phyloP scores from a whole-genome alignment of 2,329 filamentous ascomycete species.

The Neoascochyta sp. region DNA sequence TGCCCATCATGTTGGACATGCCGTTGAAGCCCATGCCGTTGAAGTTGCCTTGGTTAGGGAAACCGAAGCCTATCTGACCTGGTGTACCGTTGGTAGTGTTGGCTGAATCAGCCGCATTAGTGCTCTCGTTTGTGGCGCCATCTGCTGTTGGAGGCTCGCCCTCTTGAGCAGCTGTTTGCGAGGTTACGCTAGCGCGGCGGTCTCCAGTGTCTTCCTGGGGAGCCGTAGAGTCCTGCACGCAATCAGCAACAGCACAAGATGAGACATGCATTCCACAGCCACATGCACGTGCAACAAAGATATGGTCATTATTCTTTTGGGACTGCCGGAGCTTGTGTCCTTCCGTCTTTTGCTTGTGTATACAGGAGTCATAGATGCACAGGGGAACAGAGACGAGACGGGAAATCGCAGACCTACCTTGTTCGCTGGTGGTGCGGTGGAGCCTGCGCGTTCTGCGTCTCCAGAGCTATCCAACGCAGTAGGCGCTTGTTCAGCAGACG shows the following conservation, averaged over 20 bases:
- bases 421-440: constrained; percentile 15
- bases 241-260: constrained; percentile 13
- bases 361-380: constrained; percentile 5
- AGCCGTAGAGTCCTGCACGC: constrained; percentile 13
- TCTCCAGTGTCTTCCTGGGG: constrained; percentile 8
- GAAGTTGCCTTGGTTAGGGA: constrained; percentile 47
- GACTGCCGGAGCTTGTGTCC: too few relatives aligned
- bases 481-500: constrained; percentile 6
- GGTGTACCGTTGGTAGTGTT: constrained; percentile 29
- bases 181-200: constrained; percentile 15
- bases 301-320: constrained; percentile 20
- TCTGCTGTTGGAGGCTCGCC: constrained; percentile 17
- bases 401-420: constrained; percentile 22
- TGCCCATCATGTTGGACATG: constrained; percentile 44
- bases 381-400: constrained; percentile 1
- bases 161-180: constrained; percentile 14
- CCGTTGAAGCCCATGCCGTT: constrained; percentile 60
- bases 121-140: too few relatives aligned
- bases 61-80: constrained; percentile 41
- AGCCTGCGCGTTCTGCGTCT: constrained; percentile 14
- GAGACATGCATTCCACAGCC: constrained; percentile 11
- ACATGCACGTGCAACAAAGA: constrained; percentile 19
- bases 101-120: too few relatives aligned
- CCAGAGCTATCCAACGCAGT: constrained; percentile 11
- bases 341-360: constrained; percentile 4